Base-by-base conservation (phyloP, 768 basidiomycete species). In the Leccinum barrowsii region DNA sequence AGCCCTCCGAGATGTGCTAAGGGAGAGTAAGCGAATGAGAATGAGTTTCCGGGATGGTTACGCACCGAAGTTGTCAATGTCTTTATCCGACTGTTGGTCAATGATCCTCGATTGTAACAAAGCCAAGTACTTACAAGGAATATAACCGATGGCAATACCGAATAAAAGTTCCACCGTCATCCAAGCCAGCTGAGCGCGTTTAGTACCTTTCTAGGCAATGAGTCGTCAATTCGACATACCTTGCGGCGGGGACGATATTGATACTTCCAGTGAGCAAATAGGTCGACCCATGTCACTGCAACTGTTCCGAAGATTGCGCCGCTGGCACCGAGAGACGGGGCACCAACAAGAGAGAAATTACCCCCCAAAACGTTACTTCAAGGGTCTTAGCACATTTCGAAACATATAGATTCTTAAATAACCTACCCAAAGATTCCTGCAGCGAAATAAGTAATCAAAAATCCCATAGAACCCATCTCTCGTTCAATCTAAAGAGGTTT, bases 221-320 rank as follows among this genome's bases (percentile, higher is more conserved):
- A 50, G 15, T 32, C 50, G 50, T 12, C 17, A 4, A 46, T 6
- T 55, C 40, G 26, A 61, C 75, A 57, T 62, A 89, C 94, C 82
- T 84, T 94, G 58, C 85, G 81, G 17, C 82, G 84, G 10, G 96
- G 97, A 58, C 85, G 80, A 67, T 90, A 86, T 54, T 93, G 86
- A 66, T 93, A 89, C 65, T 83, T 82, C 96, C 96, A 98, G 67
- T 98, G 96, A 3, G 94, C 86, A 42, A 93, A 79, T 13, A 98
- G 77, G 69, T 96, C 96, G 7, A 96, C 86, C 87, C 92, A 92
- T 24, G 86, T 85, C 24, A 90, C 90, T 3, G 87, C 89, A 44
- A 93, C 75, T 2, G 89, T 91, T 15, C 92, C 93, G 57, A 96
- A 94, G 56, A 98, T 89, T 1, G 95, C 93, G 6, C 96, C 96